Base-by-base conservation (phyloP, 345 rosid species). In the Nephelium lappaceum region DNA sequence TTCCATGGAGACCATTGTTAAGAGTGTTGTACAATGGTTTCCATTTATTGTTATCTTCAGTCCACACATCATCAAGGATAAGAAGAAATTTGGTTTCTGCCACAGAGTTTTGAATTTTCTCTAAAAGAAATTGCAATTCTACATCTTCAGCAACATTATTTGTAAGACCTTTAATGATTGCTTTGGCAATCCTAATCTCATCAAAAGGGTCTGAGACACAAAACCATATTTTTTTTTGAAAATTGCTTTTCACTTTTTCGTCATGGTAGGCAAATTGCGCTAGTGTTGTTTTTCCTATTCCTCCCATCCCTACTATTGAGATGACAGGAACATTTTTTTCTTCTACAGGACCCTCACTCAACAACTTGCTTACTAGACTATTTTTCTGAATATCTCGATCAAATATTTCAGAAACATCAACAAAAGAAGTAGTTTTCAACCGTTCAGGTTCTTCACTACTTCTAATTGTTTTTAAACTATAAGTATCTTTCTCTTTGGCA, bases 51-150 rank as follows among this genome's bases (percentile, higher is more conserved):
- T n/a, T n/a, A n/a, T n/a, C n/a, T n/a, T n/a, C n/a, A n/a, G n/a
- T n/a, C n/a, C n/a, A n/a, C 23, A 77, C 81, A 51, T 81, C 84
- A 69, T 81, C 81, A 15, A 83, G 36, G 2, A 83, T 78, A 19
- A 83, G 77, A 23, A 79, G 16, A 53, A 64, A 79, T 9, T 58
- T 70, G 24, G 27, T 75, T 12, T 71, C 75, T 10, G 6, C 43
- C 23, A 75, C 4, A 9, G 31, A 68, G 0, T 27, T 68, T n/a
- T 7, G 31, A 25, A 78, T 49, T 12, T 67, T 0, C 7, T 73
- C 5, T 24, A 78, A 63, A 25, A 21, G 11, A 78, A 51, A 10
- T 60, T 65, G 16, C 16, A 31, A 23, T 64, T 19, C 27, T 63
- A 19, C 49, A 58, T 38, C n/a, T 23, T 51, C 8, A 16, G 8